Evolutionary conservation across 1,139 yeast genomes (phyloP), one percentile per base, ranked within the genome.

Genomic region (Protomyces inundatus): DNA sequence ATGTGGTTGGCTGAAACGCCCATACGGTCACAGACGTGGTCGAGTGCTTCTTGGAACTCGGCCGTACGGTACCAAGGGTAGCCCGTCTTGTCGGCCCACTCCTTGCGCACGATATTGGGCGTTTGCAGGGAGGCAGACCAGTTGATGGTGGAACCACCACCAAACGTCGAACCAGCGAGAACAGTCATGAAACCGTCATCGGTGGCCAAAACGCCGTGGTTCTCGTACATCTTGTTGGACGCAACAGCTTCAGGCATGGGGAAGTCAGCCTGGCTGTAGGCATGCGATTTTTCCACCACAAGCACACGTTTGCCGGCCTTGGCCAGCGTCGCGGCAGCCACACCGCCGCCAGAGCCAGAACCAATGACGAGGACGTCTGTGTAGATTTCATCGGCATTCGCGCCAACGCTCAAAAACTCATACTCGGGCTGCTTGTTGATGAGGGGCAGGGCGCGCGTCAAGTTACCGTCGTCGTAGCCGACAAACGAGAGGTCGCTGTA

Each of bases 51-150:
- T 64, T 82, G 85, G 69, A 74, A 82, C 9, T 69, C 71, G n/a
- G 77, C 79, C 7, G 71, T 70, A 3, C 80, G 82, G 42, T 77
- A 84, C 79, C 82, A 82, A 16, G 81, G 81, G 7, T 80, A 75
- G 0, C 82, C 83, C 64, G 73, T 75, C 61, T 79, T 78, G 7
- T 37, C 16, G 55, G 78, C 81, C 85, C 85, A 83, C 69, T 83
- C 85, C 61, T 79, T 76, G 64, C 87, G 78, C 4, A 83, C 83
- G 66, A 77, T 77, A 70, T 80, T 81, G 0, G 84, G 84, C 0
- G 87, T 81, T 64, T 76, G 78, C 66, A 83, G 71, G 68, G 82
- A 77, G 9, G 86, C 86, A n/a, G 83, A 79, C 87, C 87, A 83
- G 72, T 83, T 83, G 56, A 83, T 81, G 3, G 86, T 82, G 5